Percentiles rank a stretch among this genome's conserved stretches.
These are phyloP conservation scores for Monascus ruber DNA, from an alignment of 2,329 filamentous ascomycete genomes.

Conservation along the genomic window DNA sequence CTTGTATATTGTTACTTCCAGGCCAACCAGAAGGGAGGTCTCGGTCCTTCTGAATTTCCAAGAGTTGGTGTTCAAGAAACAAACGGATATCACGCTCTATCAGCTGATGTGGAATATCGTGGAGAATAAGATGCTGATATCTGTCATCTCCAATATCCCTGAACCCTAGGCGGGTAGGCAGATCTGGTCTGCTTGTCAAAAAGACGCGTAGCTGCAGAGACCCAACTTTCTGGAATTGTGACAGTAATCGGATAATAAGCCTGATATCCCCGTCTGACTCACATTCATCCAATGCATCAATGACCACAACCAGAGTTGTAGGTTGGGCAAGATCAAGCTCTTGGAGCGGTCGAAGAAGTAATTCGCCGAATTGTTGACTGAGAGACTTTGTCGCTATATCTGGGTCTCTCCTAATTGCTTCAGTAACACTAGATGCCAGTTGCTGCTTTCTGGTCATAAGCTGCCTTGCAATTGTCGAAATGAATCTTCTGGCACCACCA, in stretches of 20 bases:
- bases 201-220: slow-evolving; percentile 10
- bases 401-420: slow-evolving; percentile 14
- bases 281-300: slow-evolving; percentile 19
- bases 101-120: slow-evolving; percentile 12
- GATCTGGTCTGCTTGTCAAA: slow-evolving; percentile 19
- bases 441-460: slow-evolving; percentile 4
- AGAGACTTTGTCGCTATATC: slow-evolving; percentile 14
- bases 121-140: slow-evolving; percentile 12
- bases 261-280: slow-evolving; percentile 10
- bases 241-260: slow-evolving; percentile 12
- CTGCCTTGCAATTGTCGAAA: slow-evolving; percentile 14
- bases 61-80: slow-evolving; percentile 11
- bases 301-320: slow-evolving; percentile 7
- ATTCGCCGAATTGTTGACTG: slow-evolving; percentile 15
- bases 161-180: slow-evolving; percentile 13
- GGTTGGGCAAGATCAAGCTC: background rate
- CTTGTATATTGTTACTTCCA: slow-evolving; percentile 8
- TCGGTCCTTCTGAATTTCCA: no score
- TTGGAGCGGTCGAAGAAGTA: slow-evolving; percentile 14
- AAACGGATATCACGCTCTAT: slow-evolving; percentile 15
- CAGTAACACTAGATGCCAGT: slow-evolving; percentile 4
- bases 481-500: slow-evolving; percentile 10
- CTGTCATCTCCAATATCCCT: slow-evolving; percentile 5
- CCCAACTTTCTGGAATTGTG: slow-evolving; percentile 4
- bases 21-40: slow-evolving; percentile 17